Evolutionary conservation across 305 asterid genomes (phyloP).

Genomic region (Solanum hybrid): DNA sequence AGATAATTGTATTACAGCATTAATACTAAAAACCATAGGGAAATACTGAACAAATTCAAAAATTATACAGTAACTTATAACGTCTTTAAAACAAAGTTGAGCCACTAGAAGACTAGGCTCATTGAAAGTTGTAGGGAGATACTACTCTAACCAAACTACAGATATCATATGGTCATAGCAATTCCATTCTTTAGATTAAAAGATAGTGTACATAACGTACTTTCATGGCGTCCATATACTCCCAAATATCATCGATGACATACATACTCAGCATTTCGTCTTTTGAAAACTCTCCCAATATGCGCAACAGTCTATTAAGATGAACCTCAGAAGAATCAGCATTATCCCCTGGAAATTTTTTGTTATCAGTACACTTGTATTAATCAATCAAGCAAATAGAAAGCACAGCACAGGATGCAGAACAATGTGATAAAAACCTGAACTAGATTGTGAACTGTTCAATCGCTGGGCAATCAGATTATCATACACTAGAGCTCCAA

Average conservation of each 20-base stretch:
- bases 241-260: slow-evolving; percentile 98
- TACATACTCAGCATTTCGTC: slow-evolving; percentile 82
- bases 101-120: neutral
- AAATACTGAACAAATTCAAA: neutral
- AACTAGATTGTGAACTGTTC: slow-evolving; percentile 58
- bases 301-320: slow-evolving; percentile 80
- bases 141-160: neutral
- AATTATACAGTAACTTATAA: neutral
- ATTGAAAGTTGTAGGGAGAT: neutral
- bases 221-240: slow-evolving; percentile 97
- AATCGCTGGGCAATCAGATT: slow-evolving; percentile 95
- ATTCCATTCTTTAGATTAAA: neutral
- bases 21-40: neutral
- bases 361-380: neutral
- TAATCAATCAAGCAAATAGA: neutral
- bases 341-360: slow-evolving; percentile 42
- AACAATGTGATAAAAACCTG: slow-evolving; percentile 38
- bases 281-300: slow-evolving; percentile 78
- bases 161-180: neutral
- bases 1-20: neutral
- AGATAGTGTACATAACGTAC: slow-evolving; percentile 34
- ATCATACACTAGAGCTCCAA: slow-evolving; percentile 88
- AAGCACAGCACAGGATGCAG: neutral
- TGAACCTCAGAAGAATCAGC: slow-evolving; percentile 67
- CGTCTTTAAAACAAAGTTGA: neutral